Percentiles rank a stretch among this genome's conserved stretches.
These are phyloP conservation scores for Phytophthora pistaciae DNA, from an alignment of 352 stramenopile genomes.

Conservation along the genomic window DNA sequence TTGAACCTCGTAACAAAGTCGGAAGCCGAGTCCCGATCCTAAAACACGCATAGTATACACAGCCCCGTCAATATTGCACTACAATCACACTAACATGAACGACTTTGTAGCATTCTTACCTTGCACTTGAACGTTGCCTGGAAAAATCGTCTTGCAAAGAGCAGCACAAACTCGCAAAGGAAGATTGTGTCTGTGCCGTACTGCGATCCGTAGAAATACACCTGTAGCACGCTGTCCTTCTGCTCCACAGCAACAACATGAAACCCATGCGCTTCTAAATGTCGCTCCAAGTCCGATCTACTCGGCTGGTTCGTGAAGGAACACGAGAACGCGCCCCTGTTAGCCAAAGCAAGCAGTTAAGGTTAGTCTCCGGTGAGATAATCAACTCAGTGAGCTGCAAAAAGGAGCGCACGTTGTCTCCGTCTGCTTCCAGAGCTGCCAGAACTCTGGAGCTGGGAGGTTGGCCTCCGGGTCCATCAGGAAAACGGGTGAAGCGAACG, in stretches of 20 bases:
- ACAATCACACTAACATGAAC: neutral
- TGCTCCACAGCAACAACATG: slow-evolving; percentile 64
- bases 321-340: slow-evolving; percentile 81
- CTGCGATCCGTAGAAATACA: slow-evolving; percentile 77
- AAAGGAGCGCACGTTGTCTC: slow-evolving; percentile 63
- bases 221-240: slow-evolving; percentile 66
- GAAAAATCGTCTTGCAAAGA: slow-evolving; percentile 80
- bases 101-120: slow-evolving; percentile 31
- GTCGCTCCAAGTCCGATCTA: slow-evolving; percentile 49
- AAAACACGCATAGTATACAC: neutral
- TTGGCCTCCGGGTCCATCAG: slow-evolving; percentile 48
- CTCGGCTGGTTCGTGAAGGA: slow-evolving; percentile 65
- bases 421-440: slow-evolving; percentile 61
- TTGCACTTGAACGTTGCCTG: slow-evolving; percentile 87
- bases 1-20: slow-evolving; percentile 81
- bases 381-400: neutral
- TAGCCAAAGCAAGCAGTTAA: neutral
- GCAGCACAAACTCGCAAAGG: slow-evolving; percentile 81
- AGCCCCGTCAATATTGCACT: neutral
- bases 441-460: slow-evolving; percentile 33
- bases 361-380: neutral
- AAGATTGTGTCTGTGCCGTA: slow-evolving; percentile 59
- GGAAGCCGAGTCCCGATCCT: slow-evolving; percentile 60
- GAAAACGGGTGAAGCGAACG: slow-evolving; percentile 70
- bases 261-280: slow-evolving; percentile 60